A percentile compares a stretch with the other conserved stretches of the same genome.
Conservation (phyloP, 2,329 filamentous ascomycete species). For the Corniculantispora saksenae region DNA sequence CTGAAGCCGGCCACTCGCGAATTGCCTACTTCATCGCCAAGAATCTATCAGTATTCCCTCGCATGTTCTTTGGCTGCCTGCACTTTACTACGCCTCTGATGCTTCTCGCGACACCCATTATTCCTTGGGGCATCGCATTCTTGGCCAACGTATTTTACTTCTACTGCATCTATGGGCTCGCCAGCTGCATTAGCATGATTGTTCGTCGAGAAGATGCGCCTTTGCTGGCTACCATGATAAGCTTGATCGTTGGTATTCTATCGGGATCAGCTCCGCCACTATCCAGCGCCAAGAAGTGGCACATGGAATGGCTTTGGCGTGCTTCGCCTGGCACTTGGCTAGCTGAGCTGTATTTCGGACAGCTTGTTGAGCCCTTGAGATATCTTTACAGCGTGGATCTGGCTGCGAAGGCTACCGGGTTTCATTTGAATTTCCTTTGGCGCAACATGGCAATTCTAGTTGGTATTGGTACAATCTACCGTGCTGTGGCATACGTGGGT, state of each 20-base stretch:
- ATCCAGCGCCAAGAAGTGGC: conserved; percentile 49
- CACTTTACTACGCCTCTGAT: conserved; percentile 56
- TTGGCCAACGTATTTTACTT: conserved; percentile 56
- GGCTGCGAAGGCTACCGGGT: conserved; percentile 47
- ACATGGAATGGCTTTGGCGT: conserved; percentile 58
- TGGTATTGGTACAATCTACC: conserved; percentile 45
- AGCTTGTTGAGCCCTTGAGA: conserved; percentile 49
- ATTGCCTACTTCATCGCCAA: conserved; percentile 60
- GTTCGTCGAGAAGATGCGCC: conserved; percentile 58
- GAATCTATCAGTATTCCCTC: conserved; percentile 50
- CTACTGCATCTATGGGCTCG: conserved; percentile 59
- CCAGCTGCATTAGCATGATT: conserved; percentile 54
- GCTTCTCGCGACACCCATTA: conserved; percentile 50
- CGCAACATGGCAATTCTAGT: conserved; percentile 47
- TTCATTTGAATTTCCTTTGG: conserved; percentile 44
- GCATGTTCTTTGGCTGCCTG: conserved; percentile 52
- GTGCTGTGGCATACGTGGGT: conserved; percentile 46
- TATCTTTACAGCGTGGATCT: conserved; percentile 54
- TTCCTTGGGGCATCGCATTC: conserved; percentile 51
- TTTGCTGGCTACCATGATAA: conserved; percentile 55
- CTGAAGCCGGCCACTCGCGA: conserved; percentile 57
- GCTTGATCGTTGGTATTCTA: conserved; percentile 55
- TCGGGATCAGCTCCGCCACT: conserved; percentile 55
- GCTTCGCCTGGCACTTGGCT: conserved; percentile 56
- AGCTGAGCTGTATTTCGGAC: conserved; percentile 56